Evolutionary conservation across 2,329 filamentous ascomycete genomes (phyloP).

Genomic region (Tympanopsis confertula): DNA sequence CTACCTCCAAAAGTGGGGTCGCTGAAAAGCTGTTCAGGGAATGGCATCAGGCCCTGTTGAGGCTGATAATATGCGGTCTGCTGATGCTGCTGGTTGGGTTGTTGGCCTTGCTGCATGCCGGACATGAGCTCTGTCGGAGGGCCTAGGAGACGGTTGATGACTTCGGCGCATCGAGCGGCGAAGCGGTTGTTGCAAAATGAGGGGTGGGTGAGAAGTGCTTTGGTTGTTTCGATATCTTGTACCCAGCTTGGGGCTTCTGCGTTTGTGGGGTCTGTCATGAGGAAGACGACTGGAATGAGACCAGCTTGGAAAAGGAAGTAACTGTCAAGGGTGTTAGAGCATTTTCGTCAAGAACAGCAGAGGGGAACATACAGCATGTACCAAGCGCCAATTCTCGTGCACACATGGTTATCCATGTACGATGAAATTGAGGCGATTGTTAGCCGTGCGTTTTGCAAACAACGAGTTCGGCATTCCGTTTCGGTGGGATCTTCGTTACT

Average conservation of each 20-base stretch:
- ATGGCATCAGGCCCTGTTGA: background rate
- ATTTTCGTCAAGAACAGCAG: background rate
- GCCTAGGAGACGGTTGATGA: background rate
- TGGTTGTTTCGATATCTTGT: slow-evolving; percentile 2
- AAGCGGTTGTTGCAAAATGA: background rate
- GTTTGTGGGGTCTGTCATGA: slow-evolving; percentile 3
- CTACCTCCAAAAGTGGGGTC: background rate
- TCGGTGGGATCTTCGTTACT: background rate
- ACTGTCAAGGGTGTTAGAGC: slow-evolving; percentile 6
- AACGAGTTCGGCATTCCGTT: slow-evolving; percentile 11
- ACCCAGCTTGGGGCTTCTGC: slow-evolving; percentile 2
- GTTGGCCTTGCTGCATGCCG: background rate
- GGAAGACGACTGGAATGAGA: slow-evolving; percentile 14
- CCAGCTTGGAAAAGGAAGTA: slow-evolving; percentile 23
- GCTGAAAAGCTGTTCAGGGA: background rate
- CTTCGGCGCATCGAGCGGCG: background rate
- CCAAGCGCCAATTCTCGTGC: slow-evolving; percentile 17
- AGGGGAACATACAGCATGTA: slow-evolving; percentile 8
- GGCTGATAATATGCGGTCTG: too few species aligned
- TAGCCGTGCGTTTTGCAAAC: slow-evolving; percentile 15
- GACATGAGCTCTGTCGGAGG: background rate
- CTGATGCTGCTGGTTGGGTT: too few species aligned
- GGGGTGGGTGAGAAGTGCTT: slow-evolving; percentile 1
- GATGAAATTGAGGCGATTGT: slow-evolving; percentile 15
- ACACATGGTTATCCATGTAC: slow-evolving; percentile 14